phyloP scores from a whole-genome alignment of 176 grass and related monocot species.

The Carex pumila region DNA sequence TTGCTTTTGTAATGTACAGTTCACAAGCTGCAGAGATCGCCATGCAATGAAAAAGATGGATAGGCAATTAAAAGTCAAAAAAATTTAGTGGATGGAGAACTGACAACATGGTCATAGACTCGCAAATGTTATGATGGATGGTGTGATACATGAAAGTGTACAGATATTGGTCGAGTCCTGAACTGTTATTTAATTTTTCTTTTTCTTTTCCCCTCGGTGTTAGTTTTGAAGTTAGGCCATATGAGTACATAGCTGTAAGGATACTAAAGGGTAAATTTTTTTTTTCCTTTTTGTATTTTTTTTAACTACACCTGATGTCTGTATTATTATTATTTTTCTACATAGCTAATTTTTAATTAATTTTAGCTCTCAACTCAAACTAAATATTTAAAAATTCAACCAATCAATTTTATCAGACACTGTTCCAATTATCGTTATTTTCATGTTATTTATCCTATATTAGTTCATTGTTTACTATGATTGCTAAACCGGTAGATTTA shows the following conservation, averaged over 20 bases:
- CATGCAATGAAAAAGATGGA: not conserved
- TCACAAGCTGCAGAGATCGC: not conserved
- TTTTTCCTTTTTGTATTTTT: not conserved
- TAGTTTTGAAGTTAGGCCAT: constrained; percentile 55
- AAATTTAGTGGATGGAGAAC: constrained; percentile 4
- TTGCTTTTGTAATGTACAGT: not conserved
- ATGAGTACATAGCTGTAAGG: constrained; percentile 57
- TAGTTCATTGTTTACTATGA: not conserved
- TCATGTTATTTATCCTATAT: not conserved
- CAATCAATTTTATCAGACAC: not conserved
- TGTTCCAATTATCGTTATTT: not conserved
- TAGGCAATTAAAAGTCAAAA: not conserved
- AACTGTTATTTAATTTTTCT: constrained; percentile 41
- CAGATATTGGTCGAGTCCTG: constrained; percentile 41
- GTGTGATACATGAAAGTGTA: constrained; percentile 60
- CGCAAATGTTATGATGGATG: not conserved
- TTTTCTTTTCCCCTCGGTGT: constrained; percentile 36
- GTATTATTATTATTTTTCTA: not conserved
- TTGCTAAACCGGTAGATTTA: not conserved
- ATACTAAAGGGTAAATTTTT: constrained; percentile 11
- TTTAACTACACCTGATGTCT: not conserved
- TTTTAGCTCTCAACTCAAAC: not conserved
- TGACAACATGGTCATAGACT: constrained; percentile 7
- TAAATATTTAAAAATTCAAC: not conserved
- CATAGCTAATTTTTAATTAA: constrained; percentile 1